Evolutionary conservation across 768 basidiomycete species (phyloP), one percentile per base, ranked within the genome.

Genomic region (Suillus variegatus): DNA sequence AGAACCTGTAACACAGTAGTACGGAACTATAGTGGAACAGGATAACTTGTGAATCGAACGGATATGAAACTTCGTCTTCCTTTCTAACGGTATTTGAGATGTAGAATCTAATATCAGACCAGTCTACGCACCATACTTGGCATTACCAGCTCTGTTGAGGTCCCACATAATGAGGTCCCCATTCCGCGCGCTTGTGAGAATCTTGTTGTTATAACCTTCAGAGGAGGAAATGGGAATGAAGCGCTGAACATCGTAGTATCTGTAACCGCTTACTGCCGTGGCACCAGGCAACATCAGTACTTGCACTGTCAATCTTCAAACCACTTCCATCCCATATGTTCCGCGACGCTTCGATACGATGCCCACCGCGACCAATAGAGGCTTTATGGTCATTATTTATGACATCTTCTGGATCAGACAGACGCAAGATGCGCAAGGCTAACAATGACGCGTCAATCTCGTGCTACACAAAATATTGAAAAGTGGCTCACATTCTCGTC

Each of bases 131-230:
- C 92, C 91, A 69, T 86, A 91, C 77, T 93, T 93, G 49, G 85
- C 84, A 3, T 80, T 72, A 4, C 90, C 88, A 25, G 82, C 75
- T 73, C 87, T 90, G 69, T 88, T 85, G 36, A 93, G 68, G 73
- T 93, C 91, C 92, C 92, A 94, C 82, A 93, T 85, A 38, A 93
- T 90, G 44, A 94, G 83, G 62, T 93, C 92, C 1, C 92, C 92
- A 67, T 92, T 93, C 18, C 89, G 80, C 2, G 90, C 90, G 71
- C 91, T 92, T 3, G 92, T 93, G 25, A 94, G 75, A 58, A 93
- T 85, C 77, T 93, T 94, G 75, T 88, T 87, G 73, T 80, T 86
- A 77, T 86, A 92, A 13, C 75, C 92, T 93, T 67, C 46, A 22
- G 66, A 58, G n/a, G 28, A 28, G 7, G 14, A 14, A 25, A 22